These are phyloP conservation scores for Begonia masoniana DNA, from an alignment of 306 rosid species.

Conservation along the genomic window DNA sequence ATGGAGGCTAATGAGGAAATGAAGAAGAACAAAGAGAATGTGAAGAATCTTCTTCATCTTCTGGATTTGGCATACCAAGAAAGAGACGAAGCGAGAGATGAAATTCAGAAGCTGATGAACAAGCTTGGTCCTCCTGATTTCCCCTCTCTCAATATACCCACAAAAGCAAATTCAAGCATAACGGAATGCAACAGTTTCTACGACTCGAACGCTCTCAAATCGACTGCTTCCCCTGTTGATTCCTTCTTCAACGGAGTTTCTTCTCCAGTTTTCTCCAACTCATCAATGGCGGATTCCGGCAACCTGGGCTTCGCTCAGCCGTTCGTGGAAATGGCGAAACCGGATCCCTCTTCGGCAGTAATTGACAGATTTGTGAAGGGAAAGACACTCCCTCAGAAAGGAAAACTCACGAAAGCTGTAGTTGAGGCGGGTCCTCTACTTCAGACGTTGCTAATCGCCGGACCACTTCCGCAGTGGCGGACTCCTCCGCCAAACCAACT, in stretches of 20 bases:
- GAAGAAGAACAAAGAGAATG: conserved; percentile 22
- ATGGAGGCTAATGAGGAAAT: conserved; percentile 27
- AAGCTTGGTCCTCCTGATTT: conserved; percentile 6
- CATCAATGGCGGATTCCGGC: conserved; percentile 29
- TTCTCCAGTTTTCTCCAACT: conserved; percentile 36
- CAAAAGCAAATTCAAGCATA: conserved; percentile 47
- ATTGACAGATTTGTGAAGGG: conserved; percentile 30
- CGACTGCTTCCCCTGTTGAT: conserved; percentile 20
- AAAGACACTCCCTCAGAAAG: conserved; percentile 46
- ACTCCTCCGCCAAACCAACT: conserved; percentile 54
- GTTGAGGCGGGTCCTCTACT: conserved; percentile 58
- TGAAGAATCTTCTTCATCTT: conserved; percentile 17
- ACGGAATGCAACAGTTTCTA: conserved; percentile 48
- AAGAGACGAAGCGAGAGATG: conserved; percentile 48
- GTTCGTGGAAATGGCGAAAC: too few species aligned
- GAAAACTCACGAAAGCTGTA: conserved; percentile 51
- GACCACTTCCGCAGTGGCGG: conserved; percentile 65
- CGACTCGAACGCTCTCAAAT: conserved; percentile 8
- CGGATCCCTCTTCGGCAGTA: conserved; percentile 25
- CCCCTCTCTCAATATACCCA: conserved; percentile 19
- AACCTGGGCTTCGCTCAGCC: too few species aligned
- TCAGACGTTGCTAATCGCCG: conserved; percentile 38
- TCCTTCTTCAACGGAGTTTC: conserved; percentile 55
- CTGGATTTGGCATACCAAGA: conserved; percentile 34
- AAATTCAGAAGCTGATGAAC: conserved; percentile 28